phyloP scores from a whole-genome alignment of 768 basidiomycete genomes.

The Boletales sp. region DNA sequence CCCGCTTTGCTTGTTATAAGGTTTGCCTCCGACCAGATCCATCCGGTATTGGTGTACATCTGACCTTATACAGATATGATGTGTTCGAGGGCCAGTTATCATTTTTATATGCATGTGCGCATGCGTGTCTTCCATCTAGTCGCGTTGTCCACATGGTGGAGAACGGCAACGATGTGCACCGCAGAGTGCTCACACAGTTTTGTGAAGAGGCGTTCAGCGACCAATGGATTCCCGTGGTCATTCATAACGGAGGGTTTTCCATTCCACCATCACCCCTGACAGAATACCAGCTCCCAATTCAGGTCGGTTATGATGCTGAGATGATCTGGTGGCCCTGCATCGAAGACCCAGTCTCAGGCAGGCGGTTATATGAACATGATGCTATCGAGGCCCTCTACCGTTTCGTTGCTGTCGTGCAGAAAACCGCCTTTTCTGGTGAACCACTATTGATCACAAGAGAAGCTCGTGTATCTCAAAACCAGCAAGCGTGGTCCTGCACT shows the following conservation, averaged over 20 bases:
- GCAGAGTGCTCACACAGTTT: conserved; percentile 45
- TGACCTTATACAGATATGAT: conserved; percentile 33
- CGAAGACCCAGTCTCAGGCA: conserved; percentile 59
- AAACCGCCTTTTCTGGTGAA: background rate
- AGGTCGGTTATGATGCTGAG: conserved; percentile 42
- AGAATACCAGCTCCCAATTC: conserved; percentile 40
- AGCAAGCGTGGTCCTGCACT: conserved; percentile 41
- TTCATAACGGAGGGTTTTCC: conserved; percentile 30
- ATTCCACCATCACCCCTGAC: conserved; percentile 44
- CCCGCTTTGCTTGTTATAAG: conserved; percentile 57
- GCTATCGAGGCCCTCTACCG: conserved; percentile 56
- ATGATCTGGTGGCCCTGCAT: conserved; percentile 37
- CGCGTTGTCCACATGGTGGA: conserved; percentile 65
- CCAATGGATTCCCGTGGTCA: conserved; percentile 50
- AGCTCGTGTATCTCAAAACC: conserved; percentile 15
- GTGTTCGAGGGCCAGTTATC: conserved; percentile 58
- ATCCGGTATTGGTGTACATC: conserved; percentile 1
- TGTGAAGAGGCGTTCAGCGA: conserved; percentile 39
- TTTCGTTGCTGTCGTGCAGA: conserved; percentile 33
- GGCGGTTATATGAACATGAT: conserved; percentile 55
- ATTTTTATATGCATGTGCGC: conserved; percentile 51
- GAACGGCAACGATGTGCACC: conserved; percentile 52
- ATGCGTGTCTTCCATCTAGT: conserved; percentile 43
- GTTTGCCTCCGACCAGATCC: conserved; percentile 34
- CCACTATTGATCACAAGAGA: conserved; percentile 25